These are phyloP conservation scores for Phytophthora foliorum DNA, from an alignment of 352 stramenopile species.

Conservation along the genomic window DNA sequence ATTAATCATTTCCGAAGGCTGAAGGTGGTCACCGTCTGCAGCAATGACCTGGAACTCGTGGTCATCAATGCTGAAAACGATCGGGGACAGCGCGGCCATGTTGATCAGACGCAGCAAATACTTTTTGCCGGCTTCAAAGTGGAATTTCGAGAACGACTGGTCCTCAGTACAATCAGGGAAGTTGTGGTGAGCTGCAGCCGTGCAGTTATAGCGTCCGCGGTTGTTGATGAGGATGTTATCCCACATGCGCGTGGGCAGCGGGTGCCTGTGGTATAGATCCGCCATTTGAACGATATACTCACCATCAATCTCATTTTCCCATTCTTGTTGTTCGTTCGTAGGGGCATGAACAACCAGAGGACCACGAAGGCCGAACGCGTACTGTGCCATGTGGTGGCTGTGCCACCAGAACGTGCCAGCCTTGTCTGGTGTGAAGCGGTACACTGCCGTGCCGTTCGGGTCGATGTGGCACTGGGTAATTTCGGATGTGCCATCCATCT, in stretches of 20 bases:
- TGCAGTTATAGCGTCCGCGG: constrained; percentile 49
- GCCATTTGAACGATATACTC: constrained; percentile 43
- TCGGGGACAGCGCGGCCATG: constrained; percentile 42
- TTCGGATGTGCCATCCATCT: constrained; percentile 47
- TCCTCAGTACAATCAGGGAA: constrained; percentile 28
- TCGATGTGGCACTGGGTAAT: constrained; percentile 51
- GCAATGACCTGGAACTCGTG: constrained; percentile 49
- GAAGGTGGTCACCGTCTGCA: constrained; percentile 38
- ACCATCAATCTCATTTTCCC: constrained; percentile 32
- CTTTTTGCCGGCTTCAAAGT: constrained; percentile 39
- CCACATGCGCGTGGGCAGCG: constrained; percentile 27
- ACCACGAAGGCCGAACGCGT: constrained; percentile 45
- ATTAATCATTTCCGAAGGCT: constrained; percentile 41
- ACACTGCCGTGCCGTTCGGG: constrained; percentile 30
- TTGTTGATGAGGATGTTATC: constrained; percentile 55
- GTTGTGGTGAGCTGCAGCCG: constrained; percentile 18
- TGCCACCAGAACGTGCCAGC: constrained; percentile 54
- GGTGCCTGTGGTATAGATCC: constrained; percentile 42
- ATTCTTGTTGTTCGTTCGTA: constrained; percentile 14
- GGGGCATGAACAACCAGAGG: constrained; percentile 43
- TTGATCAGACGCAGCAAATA: constrained; percentile 55
- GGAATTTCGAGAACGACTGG: constrained; percentile 35
- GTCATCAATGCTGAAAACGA: constrained; percentile 51
- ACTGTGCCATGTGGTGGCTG: constrained; percentile 40
- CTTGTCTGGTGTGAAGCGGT: constrained; percentile 42